These are phyloP conservation scores for Akanthomyces lecanii DNA, from an alignment of 2,329 filamentous ascomycete genomes.

Conservation along the genomic window DNA sequence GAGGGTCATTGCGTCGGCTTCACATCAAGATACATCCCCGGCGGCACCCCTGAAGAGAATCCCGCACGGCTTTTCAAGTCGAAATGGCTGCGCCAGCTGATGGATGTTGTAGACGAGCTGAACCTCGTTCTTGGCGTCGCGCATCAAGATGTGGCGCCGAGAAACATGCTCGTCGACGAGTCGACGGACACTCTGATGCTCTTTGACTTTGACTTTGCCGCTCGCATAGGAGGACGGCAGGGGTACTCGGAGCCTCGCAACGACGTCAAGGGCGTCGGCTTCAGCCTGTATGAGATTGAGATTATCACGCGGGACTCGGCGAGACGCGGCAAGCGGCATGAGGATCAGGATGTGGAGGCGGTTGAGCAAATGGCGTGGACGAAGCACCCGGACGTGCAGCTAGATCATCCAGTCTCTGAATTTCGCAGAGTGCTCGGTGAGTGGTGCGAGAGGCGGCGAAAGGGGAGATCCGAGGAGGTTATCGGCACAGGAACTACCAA, in stretches of 20 bases:
- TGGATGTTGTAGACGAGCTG: slow-evolving; percentile 32
- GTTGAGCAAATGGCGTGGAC: slow-evolving; percentile 27
- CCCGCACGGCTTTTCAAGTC: slow-evolving; percentile 31
- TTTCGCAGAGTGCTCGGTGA: slow-evolving; percentile 26
- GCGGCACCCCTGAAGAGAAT: slow-evolving; percentile 30
- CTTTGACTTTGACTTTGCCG: slow-evolving; percentile 34
- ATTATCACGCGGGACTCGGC: slow-evolving; percentile 30
- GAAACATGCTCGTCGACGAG: slow-evolving; percentile 35
- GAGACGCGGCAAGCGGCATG: slow-evolving; percentile 22
- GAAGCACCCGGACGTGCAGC: slow-evolving; percentile 29
- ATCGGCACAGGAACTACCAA: slow-evolving; percentile 21
- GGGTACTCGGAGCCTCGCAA: slow-evolving; percentile 21
- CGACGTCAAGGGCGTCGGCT: slow-evolving; percentile 32
- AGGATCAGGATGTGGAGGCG: slow-evolving; percentile 24
- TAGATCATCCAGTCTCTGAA: slow-evolving; percentile 29
- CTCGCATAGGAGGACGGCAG: slow-evolving; percentile 21
- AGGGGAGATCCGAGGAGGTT: slow-evolving; percentile 11
- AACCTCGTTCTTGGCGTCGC: slow-evolving; percentile 34
- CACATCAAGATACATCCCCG: slow-evolving; percentile 32
- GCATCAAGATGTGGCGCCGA: slow-evolving; percentile 36
- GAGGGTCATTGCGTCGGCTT: slow-evolving; percentile 34
- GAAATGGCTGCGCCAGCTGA: slow-evolving; percentile 34
- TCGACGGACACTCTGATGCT: slow-evolving; percentile 30
- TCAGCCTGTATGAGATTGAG: slow-evolving; percentile 35
- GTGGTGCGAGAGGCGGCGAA: slow-evolving; percentile 24